Conservation (phyloP, 306 rosid species). For the Gynostemma pentaphyllum region DNA sequence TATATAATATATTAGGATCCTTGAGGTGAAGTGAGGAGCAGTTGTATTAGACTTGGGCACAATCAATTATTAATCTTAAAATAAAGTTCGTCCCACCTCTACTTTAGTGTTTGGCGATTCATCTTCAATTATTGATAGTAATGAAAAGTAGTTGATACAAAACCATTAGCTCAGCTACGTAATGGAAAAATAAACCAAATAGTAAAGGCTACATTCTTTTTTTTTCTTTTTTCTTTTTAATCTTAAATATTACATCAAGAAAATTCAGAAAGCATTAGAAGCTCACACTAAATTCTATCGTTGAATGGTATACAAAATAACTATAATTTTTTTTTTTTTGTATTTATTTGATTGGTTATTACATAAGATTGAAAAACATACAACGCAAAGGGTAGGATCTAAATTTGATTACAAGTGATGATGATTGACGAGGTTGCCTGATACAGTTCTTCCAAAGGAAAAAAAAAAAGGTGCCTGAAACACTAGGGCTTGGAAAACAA, state of each 20-base stretch:
- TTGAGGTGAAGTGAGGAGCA: too few species aligned
- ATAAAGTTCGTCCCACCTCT: neutral
- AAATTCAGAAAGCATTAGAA: neutral
- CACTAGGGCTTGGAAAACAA: constrained; percentile 8
- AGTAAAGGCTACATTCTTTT: too few species aligned
- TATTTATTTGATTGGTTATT: neutral
- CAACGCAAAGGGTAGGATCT: constrained; percentile 8
- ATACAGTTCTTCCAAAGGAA: neutral
- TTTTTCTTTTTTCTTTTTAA: too few species aligned
- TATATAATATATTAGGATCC: too few species aligned
- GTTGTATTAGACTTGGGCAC: too few species aligned
- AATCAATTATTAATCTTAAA: neutral
- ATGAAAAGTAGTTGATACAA: neutral
- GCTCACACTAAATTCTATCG: neutral
- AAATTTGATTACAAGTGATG: neutral
- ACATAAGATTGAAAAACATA: neutral
- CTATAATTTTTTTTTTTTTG: constrained; percentile 9
- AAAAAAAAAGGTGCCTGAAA: constrained; percentile 1
- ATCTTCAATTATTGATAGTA: neutral
- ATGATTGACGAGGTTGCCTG: neutral
- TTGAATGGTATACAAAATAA: constrained; percentile 13
- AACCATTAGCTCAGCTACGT: neutral
- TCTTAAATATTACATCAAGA: too few species aligned
- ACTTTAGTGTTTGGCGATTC: too few species aligned
- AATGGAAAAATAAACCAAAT: neutral